Evolutionary conservation across 2,329 filamentous ascomycete species (phyloP), one percentile per base, ranked within the genome.

Genomic region (Aureobasidium subglaciale): DNA sequence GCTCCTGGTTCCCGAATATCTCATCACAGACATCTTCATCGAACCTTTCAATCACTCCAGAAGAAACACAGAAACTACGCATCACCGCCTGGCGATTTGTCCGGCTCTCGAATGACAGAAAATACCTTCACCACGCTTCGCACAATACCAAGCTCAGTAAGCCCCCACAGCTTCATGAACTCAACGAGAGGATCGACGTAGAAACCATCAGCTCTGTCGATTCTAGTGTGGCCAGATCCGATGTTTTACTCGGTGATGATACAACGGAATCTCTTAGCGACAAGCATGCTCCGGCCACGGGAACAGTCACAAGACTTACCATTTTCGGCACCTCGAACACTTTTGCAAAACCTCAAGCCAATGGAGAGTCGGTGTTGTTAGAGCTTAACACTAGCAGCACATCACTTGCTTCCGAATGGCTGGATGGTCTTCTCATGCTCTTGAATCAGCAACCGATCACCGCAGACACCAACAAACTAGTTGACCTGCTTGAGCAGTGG

Each of bases 401-500:
- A 67, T 88, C 84, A 61, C 75, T 93, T 45, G 93, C 93, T 9
- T 95, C 90, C 0, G 93, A 99, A 72, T 99, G 93, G 93, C 79
- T 99, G 5, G 93, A 99, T 68, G 93, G 93, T 1, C 74, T 99
- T 61, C 78, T 97, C 56, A 95, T 99, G 90, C 78, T 99, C 55
- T 79, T 99, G 22, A 90, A 95, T 67, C 93, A 99, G 71, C 84
- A 91, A 58, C 93, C 93, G 18, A 96, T 99, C 67, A 99, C 93
- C n/a, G 83, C 90, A 2, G 92, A 97, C 73, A 97, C 93, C 32
- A 92, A 87, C 68, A 95, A 93, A 70, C 75, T 97, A 59, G 86
- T 96, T 54, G 84, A 85, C 55, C 75, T 96, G 64, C 88, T 97
- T 58, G 84, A 85, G 65, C 88, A 95, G 63, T 97, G 96, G 68